Conservation (phyloP, 2,329 filamentous ascomycete species). For the Alternaria incomplexa region DNA sequence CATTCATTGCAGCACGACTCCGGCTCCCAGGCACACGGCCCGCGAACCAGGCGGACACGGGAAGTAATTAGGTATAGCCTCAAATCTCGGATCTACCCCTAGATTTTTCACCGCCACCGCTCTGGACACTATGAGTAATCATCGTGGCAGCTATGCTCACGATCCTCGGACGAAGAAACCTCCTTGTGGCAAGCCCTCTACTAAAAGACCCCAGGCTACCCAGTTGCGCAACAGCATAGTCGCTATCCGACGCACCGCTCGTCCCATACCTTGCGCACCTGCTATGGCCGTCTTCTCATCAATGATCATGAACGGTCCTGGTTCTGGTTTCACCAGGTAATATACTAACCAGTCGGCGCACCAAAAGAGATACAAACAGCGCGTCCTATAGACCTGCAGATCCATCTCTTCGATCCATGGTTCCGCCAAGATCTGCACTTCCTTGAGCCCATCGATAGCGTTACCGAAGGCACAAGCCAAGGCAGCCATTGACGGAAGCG, state of each 20-base stretch:
- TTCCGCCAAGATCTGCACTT: neutral
- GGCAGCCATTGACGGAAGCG: constrained; percentile 7
- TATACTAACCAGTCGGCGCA: constrained; percentile 16
- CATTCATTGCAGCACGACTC: neutral
- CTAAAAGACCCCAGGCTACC: constrained; percentile 20
- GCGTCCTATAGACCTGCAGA: constrained; percentile 9
- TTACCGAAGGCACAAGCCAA: constrained; percentile 6
- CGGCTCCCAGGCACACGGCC: neutral
- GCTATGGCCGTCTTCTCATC: neutral
- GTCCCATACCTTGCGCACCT: neutral
- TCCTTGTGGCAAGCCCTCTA: constrained; percentile 12
- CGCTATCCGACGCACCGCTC: neutral
- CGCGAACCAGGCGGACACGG: neutral
- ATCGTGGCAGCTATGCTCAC: neutral
- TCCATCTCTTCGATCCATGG: constrained; percentile 10
- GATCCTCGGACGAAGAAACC: constrained; percentile 1
- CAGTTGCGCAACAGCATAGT: constrained; percentile 18
- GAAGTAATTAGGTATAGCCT: neutral
- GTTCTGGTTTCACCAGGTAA: constrained; percentile 3
- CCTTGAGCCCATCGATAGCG: constrained; percentile 13
- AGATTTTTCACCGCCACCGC: neutral
- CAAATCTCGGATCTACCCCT: neutral
- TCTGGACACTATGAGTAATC: neutral
- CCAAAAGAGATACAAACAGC: constrained; percentile 21
- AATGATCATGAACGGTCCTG: constrained; percentile 6